Conservation (phyloP, 495 filamentous ascomycete species). For the Emericellopsis terricola region DNA sequence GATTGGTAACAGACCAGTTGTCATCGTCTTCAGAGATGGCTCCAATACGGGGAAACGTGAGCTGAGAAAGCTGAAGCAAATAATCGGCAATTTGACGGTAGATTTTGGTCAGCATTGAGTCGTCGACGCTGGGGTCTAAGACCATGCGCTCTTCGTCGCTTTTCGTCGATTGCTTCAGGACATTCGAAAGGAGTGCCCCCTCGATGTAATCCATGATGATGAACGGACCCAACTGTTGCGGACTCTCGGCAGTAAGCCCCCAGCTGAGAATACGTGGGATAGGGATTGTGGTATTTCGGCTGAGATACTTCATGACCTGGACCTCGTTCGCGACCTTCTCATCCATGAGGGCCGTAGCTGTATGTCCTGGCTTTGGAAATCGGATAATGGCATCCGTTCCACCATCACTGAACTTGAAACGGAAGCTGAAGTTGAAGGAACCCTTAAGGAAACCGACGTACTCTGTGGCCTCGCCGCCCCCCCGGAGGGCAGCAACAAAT, state of each 20-base stretch:
- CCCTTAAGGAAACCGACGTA: constrained; percentile 12
- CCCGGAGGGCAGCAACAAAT: constrained; percentile 9
- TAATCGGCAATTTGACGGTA: constrained; percentile 20
- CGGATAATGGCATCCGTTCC: constrained; percentile 7
- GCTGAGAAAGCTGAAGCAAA: constrained; percentile 19
- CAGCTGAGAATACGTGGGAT: constrained; percentile 18
- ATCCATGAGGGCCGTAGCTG: constrained; percentile 9
- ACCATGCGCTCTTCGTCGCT: constrained; percentile 13
- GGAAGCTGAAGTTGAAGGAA: constrained; percentile 14
- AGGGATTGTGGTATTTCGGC: constrained; percentile 20
- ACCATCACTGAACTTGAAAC: constrained; percentile 6
- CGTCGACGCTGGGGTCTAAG: constrained; percentile 17
- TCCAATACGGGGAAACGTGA: constrained; percentile 17
- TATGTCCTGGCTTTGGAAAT: constrained; percentile 10
- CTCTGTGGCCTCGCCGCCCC: constrained; percentile 5
- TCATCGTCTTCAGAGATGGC: constrained; percentile 14
- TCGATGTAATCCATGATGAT: constrained; percentile 29
- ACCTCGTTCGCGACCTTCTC: constrained; percentile 27
- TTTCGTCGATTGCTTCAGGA: constrained; percentile 13
- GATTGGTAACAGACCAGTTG: constrained; percentile 12
- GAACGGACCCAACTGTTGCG: constrained; percentile 20
- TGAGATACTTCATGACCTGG: constrained; percentile 13
- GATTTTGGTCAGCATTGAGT: constrained; percentile 12
- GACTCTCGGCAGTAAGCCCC: constrained; percentile 16
- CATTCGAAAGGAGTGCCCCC: constrained; percentile 12